Base-by-base conservation (phyloP, 2,329 filamentous ascomycete species). In the Colletotrichum aenigma region DNA sequence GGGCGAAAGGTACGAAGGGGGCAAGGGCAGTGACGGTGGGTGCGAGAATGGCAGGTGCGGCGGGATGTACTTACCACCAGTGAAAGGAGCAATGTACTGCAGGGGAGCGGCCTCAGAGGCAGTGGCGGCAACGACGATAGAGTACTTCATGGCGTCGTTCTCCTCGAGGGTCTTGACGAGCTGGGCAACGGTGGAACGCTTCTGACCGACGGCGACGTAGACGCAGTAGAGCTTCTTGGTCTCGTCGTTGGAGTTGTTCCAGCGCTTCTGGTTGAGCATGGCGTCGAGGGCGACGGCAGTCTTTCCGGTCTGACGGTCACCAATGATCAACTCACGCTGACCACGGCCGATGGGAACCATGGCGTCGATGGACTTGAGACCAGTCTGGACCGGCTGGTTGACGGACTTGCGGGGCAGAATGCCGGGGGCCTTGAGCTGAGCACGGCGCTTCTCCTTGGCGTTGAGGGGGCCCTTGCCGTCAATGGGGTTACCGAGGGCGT, bases 311-410 rank as follows among this genome's bases (percentile, higher is more conserved):
- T 99, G 97, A 96, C 97, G 97, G 87, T 99, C 97, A 91, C 97
- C 97, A 89, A 99, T 99, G 88, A 99, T 98, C 93, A 99, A 91
- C 92, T 99, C 97, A 96, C 97, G 97, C 93, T 99, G 97, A 86
- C 97, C 97, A 96, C 97, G 97, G 87, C 97, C 97, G 84, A 99
- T 98, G 84, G 97, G 97, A 83, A 99, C 97, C 97, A 99, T 98
- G 89, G 97, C 96, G 87, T 99, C 97, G 90, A 99, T 92, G 83
- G 95, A 98, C 93, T 99, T 99, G 83, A 98, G 94, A 91, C 97
- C 97, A 87, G 97, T 99, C 94, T 99, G 97, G 81, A 99, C 96
- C 81, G 97, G 96, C 92, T 99, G 92, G 91, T 96, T 96, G 93
- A 99, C 97, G 87, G 97, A 99, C 84, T 91, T 93, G 88, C 97